Percentiles rank a stretch among this genome's conserved stretches.
Conservation (phyloP, 78 protist species). For the Creolimax fragrantissima region DNA sequence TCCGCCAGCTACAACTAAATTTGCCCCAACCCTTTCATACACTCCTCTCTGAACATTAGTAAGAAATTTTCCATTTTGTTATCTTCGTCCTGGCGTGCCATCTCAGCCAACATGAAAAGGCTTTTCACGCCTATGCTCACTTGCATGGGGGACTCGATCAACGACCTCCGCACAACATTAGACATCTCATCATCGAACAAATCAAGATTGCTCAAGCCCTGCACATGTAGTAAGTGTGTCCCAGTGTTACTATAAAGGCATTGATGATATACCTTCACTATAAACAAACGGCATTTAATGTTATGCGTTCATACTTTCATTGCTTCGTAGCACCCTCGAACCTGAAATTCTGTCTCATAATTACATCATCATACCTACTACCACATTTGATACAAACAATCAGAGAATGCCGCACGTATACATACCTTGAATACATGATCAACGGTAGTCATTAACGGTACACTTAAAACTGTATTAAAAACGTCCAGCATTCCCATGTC, state of each 20-base stretch:
- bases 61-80: conserved; percentile 5
- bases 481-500: conserved; percentile 55
- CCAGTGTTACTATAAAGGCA: no score
- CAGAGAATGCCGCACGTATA: no score
- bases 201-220: background rate
- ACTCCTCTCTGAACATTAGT: background rate
- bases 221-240: no score
- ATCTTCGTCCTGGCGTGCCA: conserved; percentile 72
- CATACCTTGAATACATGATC: conserved; percentile 9
- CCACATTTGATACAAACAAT: no score
- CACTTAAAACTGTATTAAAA: conserved; percentile 29
- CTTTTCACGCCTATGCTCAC: conserved; percentile 61
- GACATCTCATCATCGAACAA: background rate
- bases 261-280: no score
- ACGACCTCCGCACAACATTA: background rate
- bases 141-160: background rate
- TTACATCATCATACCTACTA: no score
- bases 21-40: background rate
- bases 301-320: no score
- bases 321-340: no score
- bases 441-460: conserved; percentile 29
- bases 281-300: no score
- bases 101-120: conserved; percentile 70
- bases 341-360: no score
- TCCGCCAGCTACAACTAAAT: no score